A percentile compares a stretch with the other conserved stretches of the same genome.
Evolutionary conservation across 257 asterid species (phyloP).

Genomic region (Solanum medicagineum): DNA sequence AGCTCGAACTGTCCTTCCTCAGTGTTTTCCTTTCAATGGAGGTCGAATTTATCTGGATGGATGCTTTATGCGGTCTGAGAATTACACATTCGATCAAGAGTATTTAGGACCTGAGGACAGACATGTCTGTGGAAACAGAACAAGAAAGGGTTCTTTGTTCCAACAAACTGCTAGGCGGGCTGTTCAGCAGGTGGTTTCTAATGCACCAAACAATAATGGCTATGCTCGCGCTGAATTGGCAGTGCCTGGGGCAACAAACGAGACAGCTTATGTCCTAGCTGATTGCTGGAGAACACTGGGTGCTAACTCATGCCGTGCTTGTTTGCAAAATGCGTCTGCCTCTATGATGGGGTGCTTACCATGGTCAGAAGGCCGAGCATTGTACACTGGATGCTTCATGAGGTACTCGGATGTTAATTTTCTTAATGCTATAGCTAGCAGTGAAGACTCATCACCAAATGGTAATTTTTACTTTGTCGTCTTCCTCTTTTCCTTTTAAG

Average conservation of each 20-base stretch:
- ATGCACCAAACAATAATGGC: constrained; percentile 15
- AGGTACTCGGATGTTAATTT: constrained; percentile 35
- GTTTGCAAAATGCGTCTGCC: constrained; percentile 25
- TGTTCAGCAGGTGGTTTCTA: constrained; percentile 12
- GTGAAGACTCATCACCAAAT: constrained; percentile 31
- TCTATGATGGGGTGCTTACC: constrained; percentile 36
- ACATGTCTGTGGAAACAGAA: constrained; percentile 24
- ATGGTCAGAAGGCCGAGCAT: constrained; percentile 30
- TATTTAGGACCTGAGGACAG: constrained; percentile 19
- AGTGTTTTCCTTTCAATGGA: constrained; percentile 56
- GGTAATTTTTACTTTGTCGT: constrained; percentile 22
- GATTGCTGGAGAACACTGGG: constrained; percentile 33
- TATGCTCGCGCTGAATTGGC: constrained; percentile 16
- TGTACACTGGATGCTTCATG: constrained; percentile 36
- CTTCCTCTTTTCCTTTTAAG: neutral
- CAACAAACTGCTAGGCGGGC: constrained; percentile 17
- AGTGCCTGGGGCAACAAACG: constrained; percentile 11
- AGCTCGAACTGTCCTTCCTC: constrained; percentile 63
- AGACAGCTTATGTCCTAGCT: constrained; percentile 27
- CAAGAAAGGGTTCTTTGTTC: constrained; percentile 11
- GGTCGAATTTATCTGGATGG: constrained; percentile 74
- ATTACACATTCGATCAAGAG: constrained; percentile 53
- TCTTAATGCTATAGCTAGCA: constrained; percentile 24
- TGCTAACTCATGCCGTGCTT: constrained; percentile 16
- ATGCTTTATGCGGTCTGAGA: constrained; percentile 72